Evolutionary conservation across 352 stramenopile genomes (phyloP).

Genomic region (Aphanomyces cochlioides): DNA sequence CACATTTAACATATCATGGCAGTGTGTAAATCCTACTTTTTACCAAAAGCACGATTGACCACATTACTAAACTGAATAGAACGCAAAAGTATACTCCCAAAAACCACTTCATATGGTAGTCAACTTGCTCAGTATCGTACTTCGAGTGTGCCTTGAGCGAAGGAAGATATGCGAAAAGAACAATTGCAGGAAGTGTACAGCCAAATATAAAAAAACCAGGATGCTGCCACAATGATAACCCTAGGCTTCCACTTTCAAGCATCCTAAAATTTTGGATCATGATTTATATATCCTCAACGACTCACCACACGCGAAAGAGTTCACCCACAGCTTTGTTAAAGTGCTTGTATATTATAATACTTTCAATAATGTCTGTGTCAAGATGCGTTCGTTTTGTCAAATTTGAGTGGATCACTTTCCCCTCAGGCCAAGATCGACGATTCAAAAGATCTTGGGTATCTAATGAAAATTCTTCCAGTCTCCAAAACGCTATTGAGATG

Average conservation of each 20-base stretch:
- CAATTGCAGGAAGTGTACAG: constrained; percentile 30
- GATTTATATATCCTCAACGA: not conserved
- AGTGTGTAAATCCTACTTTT: constrained; percentile 34
- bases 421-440: constrained; percentile 32
- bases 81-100: constrained; percentile 41
- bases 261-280: constrained; percentile 32
- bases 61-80: constrained; percentile 38
- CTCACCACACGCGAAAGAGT: constrained; percentile 45
- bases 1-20: not conserved
- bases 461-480: constrained; percentile 45
- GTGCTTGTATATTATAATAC: constrained; percentile 41
- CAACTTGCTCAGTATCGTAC: constrained; percentile 22
- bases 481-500: constrained; percentile 47
- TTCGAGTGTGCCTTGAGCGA: constrained; percentile 10
- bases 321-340: constrained; percentile 43
- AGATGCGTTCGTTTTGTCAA: constrained; percentile 8
- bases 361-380: constrained; percentile 20
- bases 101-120: constrained; percentile 42
- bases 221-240: constrained; percentile 48
- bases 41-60: constrained; percentile 44
- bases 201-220: constrained; percentile 41
- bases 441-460: constrained; percentile 42
- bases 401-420: not conserved
- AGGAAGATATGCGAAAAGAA: constrained; percentile 30
- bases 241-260: constrained; percentile 52